phyloP scores from a whole-genome alignment of 1,139 yeast genomes.

The Scheffersomyces titani region DNA sequence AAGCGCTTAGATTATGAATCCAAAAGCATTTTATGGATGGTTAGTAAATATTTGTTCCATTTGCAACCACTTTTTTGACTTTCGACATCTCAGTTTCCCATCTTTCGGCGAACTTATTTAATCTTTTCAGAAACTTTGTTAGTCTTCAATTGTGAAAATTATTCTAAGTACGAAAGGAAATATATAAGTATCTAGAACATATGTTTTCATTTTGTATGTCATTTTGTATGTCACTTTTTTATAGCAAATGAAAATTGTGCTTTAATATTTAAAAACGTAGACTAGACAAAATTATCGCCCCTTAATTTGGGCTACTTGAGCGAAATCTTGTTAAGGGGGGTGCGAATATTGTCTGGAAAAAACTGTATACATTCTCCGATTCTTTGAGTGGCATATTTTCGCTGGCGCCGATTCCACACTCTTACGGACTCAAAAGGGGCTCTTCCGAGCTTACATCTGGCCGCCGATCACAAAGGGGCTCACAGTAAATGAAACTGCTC shows the following conservation, averaged over 20 bases:
- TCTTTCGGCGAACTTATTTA: not conserved
- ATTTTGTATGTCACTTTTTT: too few species aligned
- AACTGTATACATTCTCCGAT: not conserved
- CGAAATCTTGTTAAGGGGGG: not conserved
- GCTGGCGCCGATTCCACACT: not conserved
- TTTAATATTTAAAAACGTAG: too few species aligned
- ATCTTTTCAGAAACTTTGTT: not conserved
- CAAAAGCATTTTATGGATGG: not conserved
- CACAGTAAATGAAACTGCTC: not conserved
- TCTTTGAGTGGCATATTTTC: not conserved
- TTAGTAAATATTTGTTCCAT: not conserved
- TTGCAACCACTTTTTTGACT: not conserved
- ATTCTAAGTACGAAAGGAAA: too few species aligned
- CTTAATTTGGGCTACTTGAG: too few species aligned
- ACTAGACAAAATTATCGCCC: too few species aligned
- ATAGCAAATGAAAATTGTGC: too few species aligned
- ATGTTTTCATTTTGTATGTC: too few species aligned
- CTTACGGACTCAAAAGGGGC: not conserved
- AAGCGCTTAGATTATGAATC: not conserved
- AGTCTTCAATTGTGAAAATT: not conserved
- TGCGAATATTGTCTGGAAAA: not conserved
- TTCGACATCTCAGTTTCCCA: not conserved
- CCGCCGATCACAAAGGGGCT: not conserved
- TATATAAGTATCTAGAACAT: too few species aligned
- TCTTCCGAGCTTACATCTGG: not conserved